Evolutionary conservation across 331 rosid genomes (phyloP), one percentile per base, ranked within the genome.

Genomic region (Quercus lobata): DNA sequence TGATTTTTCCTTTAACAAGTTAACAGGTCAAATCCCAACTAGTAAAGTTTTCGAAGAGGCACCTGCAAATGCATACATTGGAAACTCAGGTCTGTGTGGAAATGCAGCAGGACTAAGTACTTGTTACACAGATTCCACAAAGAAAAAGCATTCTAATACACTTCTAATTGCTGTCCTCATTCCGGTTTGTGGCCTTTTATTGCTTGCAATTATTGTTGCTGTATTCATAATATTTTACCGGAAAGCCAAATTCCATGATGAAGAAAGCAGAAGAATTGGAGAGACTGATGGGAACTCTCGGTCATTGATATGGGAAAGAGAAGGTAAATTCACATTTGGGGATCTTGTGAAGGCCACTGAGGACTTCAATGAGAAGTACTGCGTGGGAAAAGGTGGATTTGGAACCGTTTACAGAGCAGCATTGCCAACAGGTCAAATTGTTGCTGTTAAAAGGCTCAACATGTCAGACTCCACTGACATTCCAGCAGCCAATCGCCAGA

Each of bases 311-410:
- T 92, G 92, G 96, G 89, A 86, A 71, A 88, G 79, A 78, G 88
- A 90, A 84, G 90, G 83, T 24, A 83, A 81, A 44, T 88, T 90
- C 76, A 83, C 82, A 7, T 92, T 90, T 44, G 29, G 87, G 34
- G 91, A 90, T 69, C 81, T 94, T 72, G 84, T 83, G 49, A 87
- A 84, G 75, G 96, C 92, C 61, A 91, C 96, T 2, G 75, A 87
- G 29, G 81, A 91, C 78, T 91, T 93, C 69, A 49, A 81, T 29
- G 92, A 90, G 24, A 89, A 80, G 74, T 85, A 81, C 81, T 90
- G 92, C 89, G 81, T 93, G 17, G 98, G 98, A 65, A 88, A 82
- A 71, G 98, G 98, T 79, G 98, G 95, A 27, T 90, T 87, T 52
- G 98, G 98, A 73, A 87, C 79, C 9, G 97, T 93, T 41, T 93